phyloP scores from a whole-genome alignment of 2,329 filamentous ascomycete genomes.

The Penicillium sp. region DNA sequence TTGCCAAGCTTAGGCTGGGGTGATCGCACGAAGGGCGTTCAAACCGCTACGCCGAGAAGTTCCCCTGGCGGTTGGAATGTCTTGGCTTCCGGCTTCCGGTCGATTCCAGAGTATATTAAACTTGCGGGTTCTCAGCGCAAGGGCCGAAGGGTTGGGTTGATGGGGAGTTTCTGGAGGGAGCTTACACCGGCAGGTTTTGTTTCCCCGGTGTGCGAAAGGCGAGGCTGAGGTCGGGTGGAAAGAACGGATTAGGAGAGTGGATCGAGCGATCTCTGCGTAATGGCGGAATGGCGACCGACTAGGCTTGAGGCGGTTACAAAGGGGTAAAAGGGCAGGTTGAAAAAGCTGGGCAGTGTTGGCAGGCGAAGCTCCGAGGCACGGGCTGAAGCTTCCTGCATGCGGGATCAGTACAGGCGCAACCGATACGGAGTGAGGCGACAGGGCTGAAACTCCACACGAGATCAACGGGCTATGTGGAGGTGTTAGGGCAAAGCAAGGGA shows the following conservation, averaged over 20 bases:
- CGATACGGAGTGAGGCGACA: slow-evolving; percentile 6
- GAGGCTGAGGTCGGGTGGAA: background rate
- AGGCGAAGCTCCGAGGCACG: slow-evolving; percentile 12
- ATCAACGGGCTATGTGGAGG: slow-evolving; percentile 26
- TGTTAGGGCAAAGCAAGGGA: slow-evolving; percentile 19
- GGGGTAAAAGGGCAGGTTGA: background rate
- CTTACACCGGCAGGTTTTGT: background rate
- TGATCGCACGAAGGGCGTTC: slow-evolving; percentile 24
- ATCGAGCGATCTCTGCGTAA: background rate
- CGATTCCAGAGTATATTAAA: slow-evolving; percentile 21
- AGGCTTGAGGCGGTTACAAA: background rate
- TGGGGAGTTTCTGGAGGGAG: background rate
- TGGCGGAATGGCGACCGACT: background rate
- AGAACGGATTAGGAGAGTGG: background rate
- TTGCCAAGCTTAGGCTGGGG: slow-evolving; percentile 31
- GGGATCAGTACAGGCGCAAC: slow-evolving; percentile 16
- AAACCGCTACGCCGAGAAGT: slow-evolving; percentile 23
- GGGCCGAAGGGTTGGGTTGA: background rate
- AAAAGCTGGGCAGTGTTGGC: slow-evolving; percentile 1
- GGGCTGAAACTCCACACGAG: slow-evolving; percentile 19
- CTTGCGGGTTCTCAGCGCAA: slow-evolving; percentile 9
- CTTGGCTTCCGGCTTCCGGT: slow-evolving; percentile 24
- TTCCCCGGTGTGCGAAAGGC: background rate
- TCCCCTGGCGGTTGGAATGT: slow-evolving; percentile 31
- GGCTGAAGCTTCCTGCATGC: slow-evolving; percentile 17